These are phyloP conservation scores for Lactarius deliciosus DNA, from an alignment of 768 basidiomycete species.

Conservation along the genomic window DNA sequence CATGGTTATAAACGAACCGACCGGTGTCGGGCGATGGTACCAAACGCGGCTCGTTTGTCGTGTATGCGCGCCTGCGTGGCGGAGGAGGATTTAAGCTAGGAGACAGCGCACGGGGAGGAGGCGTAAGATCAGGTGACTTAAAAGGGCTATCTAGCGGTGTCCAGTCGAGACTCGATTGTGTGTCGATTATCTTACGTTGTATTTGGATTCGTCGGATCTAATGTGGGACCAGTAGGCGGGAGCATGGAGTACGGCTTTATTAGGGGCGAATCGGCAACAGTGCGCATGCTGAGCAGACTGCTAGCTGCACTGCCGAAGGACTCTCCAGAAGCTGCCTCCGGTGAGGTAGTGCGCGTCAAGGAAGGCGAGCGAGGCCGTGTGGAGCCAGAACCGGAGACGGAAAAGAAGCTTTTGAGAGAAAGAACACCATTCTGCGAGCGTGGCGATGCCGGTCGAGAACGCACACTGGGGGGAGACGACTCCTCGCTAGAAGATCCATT, in stretches of 20 bases:
- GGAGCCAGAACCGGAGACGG: constrained; percentile 39
- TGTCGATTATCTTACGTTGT: constrained; percentile 29
- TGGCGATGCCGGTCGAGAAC: constrained; percentile 30
- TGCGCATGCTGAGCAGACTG: constrained; percentile 53
- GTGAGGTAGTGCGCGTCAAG: constrained; percentile 37
- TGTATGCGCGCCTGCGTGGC: constrained; percentile 36
- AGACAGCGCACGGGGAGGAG: constrained; percentile 31
- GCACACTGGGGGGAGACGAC: constrained; percentile 33
- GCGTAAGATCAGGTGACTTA: constrained; percentile 32
- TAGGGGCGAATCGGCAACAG: constrained; percentile 33
- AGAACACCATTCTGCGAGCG: constrained; percentile 44
- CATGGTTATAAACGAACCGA: constrained; percentile 34
- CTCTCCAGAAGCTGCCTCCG: constrained; percentile 44
- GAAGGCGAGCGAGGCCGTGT: constrained; percentile 58
- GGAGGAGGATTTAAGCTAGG: constrained; percentile 36
- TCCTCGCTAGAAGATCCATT: constrained; percentile 9
- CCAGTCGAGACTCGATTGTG: constrained; percentile 28
- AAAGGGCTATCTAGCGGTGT: constrained; percentile 26
- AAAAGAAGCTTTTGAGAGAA: constrained; percentile 60
- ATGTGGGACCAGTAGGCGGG: constrained; percentile 21
- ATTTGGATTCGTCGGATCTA: constrained; percentile 14
- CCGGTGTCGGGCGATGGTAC: constrained; percentile 18
- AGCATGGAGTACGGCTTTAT: constrained; percentile 32
- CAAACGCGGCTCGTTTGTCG: constrained; percentile 30
- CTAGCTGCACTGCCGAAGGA: constrained; percentile 58